Evolutionary conservation across 768 basidiomycete species (phyloP).

Genomic region (Suillus paluster): DNA sequence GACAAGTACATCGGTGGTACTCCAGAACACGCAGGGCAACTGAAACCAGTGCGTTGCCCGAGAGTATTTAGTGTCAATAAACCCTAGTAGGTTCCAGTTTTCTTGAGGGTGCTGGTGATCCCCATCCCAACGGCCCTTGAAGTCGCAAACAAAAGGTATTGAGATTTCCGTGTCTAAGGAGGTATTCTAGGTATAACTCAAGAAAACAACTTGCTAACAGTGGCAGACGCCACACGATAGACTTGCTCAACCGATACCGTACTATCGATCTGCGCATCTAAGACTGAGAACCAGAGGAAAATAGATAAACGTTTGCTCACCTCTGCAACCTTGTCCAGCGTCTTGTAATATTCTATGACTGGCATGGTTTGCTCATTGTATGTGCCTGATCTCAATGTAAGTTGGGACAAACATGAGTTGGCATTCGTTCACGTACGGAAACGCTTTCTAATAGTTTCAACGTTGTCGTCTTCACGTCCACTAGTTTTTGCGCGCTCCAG

Average conservation of each 20-base stretch:
- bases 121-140: not conserved
- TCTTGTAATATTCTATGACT: constrained; percentile 83
- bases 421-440: constrained; percentile 68
- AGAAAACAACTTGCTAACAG: constrained; percentile 54
- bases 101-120: not conserved
- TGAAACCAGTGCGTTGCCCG: not conserved
- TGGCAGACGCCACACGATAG: constrained; percentile 58
- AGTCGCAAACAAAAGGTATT: not conserved
- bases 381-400: not conserved
- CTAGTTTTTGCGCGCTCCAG: constrained; percentile 92
- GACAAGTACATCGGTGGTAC: too few relatives aligned
- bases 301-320: constrained; percentile 45
- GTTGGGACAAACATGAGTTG: not conserved
- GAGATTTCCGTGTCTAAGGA: constrained; percentile 1
- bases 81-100: not conserved
- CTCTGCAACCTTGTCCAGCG: constrained; percentile 74
- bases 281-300: constrained; percentile 3
- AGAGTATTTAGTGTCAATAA: not conserved
- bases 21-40: not conserved
- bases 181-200: constrained; percentile 16
- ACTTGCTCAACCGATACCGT: constrained; percentile 73
- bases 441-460: constrained; percentile 94
- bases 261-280: constrained; percentile 61
- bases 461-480: constrained; percentile 95
- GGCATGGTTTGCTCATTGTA: constrained; percentile 73